Base-by-base conservation (phyloP, 2,329 filamentous ascomycete genomes). In the Endoconidiophora laricicola region DNA sequence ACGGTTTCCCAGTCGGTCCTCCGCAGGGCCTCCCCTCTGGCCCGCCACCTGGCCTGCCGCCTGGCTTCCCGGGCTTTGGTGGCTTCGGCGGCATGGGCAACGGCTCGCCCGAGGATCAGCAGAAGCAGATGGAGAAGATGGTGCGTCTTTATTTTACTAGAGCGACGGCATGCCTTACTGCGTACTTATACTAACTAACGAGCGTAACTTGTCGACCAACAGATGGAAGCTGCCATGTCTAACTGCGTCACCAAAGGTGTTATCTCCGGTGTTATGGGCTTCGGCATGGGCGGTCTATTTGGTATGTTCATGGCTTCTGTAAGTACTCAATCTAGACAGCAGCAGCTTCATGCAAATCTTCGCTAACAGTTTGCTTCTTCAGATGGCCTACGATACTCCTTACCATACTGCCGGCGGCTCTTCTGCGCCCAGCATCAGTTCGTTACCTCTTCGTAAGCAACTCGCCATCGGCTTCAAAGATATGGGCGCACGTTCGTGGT, bases 351-450 rank as follows among this genome's bases (percentile, higher is more conserved):
- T 24, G 18, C 6, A 24, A 22, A 29, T 37, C 5, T 36, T 26
- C 20, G 22, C 43, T 52, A 16, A 24, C 42, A 6, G 23, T 9
- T 26, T 33, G 12, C 44, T 33, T 10, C 26, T 33, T 6, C 54
- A 94, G 86, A 98, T 98, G 91, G 83, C 86, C 66, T 98, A 98
- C 75, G 91, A 98, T 63, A 95, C 88, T 0, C 85, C 90, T 53
- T 81, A 87, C 66, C 82, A 76, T 63, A 66, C 68, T 41, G 66
- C 66, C 59, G 58, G 60, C 44, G 61, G 57, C 60, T 57, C 61
- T 44, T 58, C 63, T 16, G 59, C 62, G 23, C 65, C 58, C 22
- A 63, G 69, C 44, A 60, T 79, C 54, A 62, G 69, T 40, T 70
- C 71, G n/a, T 78, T 98, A 18, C 88, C 91, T 24, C 73, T 90